Conservation (phyloP, 2,329 filamentous ascomycete genomes). For the Emydomyces testavorans region DNA sequence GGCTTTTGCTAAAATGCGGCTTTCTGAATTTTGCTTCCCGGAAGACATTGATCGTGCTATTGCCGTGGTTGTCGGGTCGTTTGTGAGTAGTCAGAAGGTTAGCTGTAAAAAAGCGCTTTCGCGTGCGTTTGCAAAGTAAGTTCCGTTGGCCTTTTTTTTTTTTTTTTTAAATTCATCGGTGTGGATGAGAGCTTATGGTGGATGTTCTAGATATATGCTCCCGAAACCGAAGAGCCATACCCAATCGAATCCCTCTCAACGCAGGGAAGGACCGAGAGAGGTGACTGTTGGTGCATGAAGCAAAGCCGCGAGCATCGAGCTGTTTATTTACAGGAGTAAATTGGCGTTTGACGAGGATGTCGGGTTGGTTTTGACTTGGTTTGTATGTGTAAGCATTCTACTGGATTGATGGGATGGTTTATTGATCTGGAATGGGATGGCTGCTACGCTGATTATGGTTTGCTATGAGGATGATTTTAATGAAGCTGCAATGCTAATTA, state of each 20-base stretch:
- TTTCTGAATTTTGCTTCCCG: slow-evolving; percentile 87
- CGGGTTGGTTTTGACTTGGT: too few species aligned
- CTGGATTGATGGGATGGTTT: too few species aligned
- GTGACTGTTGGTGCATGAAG: not conserved
- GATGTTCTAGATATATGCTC: slow-evolving; percentile 14
- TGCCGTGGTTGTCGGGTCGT: slow-evolving; percentile 89
- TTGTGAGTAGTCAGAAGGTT: slow-evolving; percentile 91
- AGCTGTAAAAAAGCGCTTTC: slow-evolving; percentile 95
- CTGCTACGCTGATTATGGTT: too few species aligned
- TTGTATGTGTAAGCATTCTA: too few species aligned
- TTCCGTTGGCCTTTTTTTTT: slow-evolving; percentile 32
- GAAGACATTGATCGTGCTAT: slow-evolving; percentile 95
- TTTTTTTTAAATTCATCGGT: not conserved
- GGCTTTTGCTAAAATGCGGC: slow-evolving; percentile 90
- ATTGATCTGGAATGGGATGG: too few species aligned
- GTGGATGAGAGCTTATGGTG: not conserved
- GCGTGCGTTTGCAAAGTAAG: slow-evolving; percentile 92
- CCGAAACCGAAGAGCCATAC: slow-evolving; percentile 8
- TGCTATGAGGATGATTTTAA: too few species aligned
- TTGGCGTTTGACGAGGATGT: too few species aligned
- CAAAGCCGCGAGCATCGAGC: not conserved
- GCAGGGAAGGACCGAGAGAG: slow-evolving; percentile 1
- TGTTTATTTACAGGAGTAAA: not conserved
- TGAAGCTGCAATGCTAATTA: too few species aligned
- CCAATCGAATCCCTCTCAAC: not conserved